Percentiles rank a stretch among this genome's conserved stretches.
Evolutionary conservation across 2,329 filamentous ascomycete species (phyloP).

Genomic region (Lasiodiplodia theobromae): DNA sequence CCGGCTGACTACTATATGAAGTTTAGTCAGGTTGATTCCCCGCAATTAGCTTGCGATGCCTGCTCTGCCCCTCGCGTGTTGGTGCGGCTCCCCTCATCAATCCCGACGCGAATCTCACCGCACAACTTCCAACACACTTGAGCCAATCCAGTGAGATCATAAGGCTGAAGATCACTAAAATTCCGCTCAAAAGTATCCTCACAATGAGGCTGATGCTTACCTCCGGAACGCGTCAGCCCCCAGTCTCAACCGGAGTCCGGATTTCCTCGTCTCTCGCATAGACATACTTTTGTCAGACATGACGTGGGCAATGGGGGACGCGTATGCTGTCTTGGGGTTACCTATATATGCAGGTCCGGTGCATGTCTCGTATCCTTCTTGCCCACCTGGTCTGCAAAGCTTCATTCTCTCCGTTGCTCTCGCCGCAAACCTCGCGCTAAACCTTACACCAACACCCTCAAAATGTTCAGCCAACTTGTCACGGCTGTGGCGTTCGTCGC

Average conservation of each 20-base stretch:
- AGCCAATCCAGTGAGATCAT: slow-evolving; percentile 25
- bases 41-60: slow-evolving; percentile 10
- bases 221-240: slow-evolving; percentile 26
- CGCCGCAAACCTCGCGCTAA: slow-evolving; percentile 33
- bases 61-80: slow-evolving; percentile 7
- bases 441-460: slow-evolving; percentile 35
- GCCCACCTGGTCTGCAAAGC: slow-evolving; percentile 1
- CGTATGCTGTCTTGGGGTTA: slow-evolving; percentile 20
- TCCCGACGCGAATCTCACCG: slow-evolving; percentile 21
- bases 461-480: slow-evolving; percentile 29
- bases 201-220: slow-evolving; percentile 25
- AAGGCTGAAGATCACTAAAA: slow-evolving; percentile 22
- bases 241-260: slow-evolving; percentile 10
- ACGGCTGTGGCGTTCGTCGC: slow-evolving; percentile 25
- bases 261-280: neutral
- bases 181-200: neutral
- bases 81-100: slow-evolving; percentile 27
- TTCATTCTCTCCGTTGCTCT: slow-evolving; percentile 6
- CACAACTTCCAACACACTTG: neutral
- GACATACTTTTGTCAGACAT: slow-evolving; percentile 12
- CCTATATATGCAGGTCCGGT: slow-evolving; percentile 25
- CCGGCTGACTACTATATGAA: neutral
- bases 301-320: slow-evolving; percentile 18
- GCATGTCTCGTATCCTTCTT: slow-evolving; percentile 1
- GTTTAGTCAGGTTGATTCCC: neutral